phyloP scores from a whole-genome alignment of 176 grass and related monocot species.

The Bromus sterilis region DNA sequence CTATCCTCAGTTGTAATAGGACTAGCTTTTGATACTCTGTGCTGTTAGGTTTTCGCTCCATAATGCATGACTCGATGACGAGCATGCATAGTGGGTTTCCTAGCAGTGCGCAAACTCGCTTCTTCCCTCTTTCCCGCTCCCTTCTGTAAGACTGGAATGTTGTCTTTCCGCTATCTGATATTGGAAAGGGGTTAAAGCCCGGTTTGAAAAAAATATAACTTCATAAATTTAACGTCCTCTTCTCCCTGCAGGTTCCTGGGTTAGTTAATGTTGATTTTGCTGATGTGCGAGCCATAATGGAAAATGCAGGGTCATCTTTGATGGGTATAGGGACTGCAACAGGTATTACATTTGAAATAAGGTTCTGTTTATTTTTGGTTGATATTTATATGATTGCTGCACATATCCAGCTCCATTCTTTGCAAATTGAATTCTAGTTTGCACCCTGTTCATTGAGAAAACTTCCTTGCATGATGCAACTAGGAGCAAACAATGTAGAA shows the following conservation, averaged over 20 bases:
- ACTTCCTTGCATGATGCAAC: not conserved
- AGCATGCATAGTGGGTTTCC: too few relatives aligned
- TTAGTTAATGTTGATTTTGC: constrained; percentile 98
- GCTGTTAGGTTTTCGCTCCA: too few relatives aligned
- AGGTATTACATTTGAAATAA: constrained; percentile 42
- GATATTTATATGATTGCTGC: not conserved
- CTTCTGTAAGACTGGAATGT: too few relatives aligned
- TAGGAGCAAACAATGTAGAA: constrained; percentile 2
- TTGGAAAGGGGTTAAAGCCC: too few relatives aligned
- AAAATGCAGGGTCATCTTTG: constrained; percentile 96
- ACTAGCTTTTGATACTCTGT: too few relatives aligned
- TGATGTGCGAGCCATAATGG: constrained; percentile 94
- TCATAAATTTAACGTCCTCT: not conserved
- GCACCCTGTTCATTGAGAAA: not conserved
- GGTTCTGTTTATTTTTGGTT: not conserved
- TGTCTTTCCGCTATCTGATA: too few relatives aligned
- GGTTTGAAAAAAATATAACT: too few relatives aligned
- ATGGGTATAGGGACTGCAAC: constrained; percentile 98
- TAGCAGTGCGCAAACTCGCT: too few relatives aligned
- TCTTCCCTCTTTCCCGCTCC: too few relatives aligned
- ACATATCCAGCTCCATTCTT: not conserved
- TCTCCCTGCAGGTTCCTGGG: constrained; percentile 66
- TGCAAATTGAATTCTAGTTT: constrained; percentile 2
- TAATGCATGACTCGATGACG: too few relatives aligned
- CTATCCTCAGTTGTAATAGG: too few relatives aligned